These are phyloP conservation scores for Pseudoscleropodium purum DNA, from an alignment of 225 moss, liverwort and hornwort species.

Conservation along the genomic window DNA sequence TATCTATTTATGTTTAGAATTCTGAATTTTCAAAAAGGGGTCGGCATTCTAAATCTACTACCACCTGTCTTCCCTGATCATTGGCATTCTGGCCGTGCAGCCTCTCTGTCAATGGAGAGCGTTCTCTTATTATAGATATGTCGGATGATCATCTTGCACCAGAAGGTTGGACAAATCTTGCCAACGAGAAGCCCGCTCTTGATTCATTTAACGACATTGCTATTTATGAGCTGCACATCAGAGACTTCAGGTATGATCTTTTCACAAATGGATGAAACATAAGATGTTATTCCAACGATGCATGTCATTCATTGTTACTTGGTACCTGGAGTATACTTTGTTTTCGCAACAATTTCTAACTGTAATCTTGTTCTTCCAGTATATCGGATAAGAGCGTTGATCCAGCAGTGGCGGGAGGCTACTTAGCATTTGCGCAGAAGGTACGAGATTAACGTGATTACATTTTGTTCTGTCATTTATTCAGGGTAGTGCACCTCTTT, in stretches of 20 bases:
- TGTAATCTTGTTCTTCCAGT: constrained; percentile 23
- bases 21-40: not conserved
- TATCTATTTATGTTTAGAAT: not conserved
- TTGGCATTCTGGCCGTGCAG: constrained; percentile 21
- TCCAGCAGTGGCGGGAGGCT: constrained; percentile 65
- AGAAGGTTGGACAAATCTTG: constrained; percentile 65
- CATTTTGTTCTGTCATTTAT: not conserved
- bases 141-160: constrained; percentile 50
- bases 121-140: constrained; percentile 64
- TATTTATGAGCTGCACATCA: constrained; percentile 89
- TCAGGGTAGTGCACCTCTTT: not conserved
- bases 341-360: not conserved
- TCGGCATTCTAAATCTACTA: not conserved
- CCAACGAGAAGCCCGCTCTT: constrained; percentile 53
- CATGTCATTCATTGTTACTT: not conserved
- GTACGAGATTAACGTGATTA: constrained; percentile 10
- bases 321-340: not conserved
- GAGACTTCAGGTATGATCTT: constrained; percentile 80
- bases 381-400: constrained; percentile 67
- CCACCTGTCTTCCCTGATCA: not conserved
- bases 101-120: constrained; percentile 79
- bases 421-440: constrained; percentile 77
- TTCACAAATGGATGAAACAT: not conserved
- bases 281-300: not conserved
- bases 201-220: constrained; percentile 77